These are phyloP conservation scores for Hypholoma fasciculare DNA, from an alignment of 768 basidiomycete genomes.

Conservation along the genomic window DNA sequence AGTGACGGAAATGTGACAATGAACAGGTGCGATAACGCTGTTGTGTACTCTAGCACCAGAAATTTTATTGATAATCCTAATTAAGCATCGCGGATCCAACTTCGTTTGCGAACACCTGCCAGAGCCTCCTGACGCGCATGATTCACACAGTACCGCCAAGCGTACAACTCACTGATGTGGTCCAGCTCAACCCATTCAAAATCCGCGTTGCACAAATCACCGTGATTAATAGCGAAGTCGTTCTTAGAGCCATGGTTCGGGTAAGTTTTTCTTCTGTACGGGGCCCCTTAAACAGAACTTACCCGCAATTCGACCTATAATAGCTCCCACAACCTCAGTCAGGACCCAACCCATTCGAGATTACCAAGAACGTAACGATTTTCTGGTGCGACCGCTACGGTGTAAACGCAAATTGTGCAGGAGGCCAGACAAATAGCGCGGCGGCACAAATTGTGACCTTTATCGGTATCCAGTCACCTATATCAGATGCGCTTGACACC, in stretches of 20 bases:
- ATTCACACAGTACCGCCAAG: conserved; percentile 39
- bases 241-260: conserved; percentile 31
- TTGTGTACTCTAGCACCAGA: not conserved
- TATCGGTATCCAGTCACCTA: conserved; percentile 29
- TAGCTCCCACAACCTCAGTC: not conserved
- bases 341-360: not conserved
- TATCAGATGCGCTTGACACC: conserved; percentile 18
- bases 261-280: conserved; percentile 17
- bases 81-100: conserved; percentile 25
- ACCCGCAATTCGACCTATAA: not conserved
- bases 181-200: conserved; percentile 34
- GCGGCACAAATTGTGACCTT: conserved; percentile 17
- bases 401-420: conserved; percentile 21
- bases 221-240: conserved; percentile 23
- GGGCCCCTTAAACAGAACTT: not conserved
- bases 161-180: conserved; percentile 35
- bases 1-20: conserved; percentile 41
- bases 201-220: conserved; percentile 30
- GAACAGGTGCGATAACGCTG: conserved; percentile 26
- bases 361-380: conserved; percentile 28
- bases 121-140: conserved; percentile 37
- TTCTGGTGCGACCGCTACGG: conserved; percentile 35
- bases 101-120: conserved; percentile 32
- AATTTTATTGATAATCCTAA: not conserved
- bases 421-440: conserved; percentile 19